Base-by-base conservation (phyloP, 2,329 filamentous ascomycete genomes). In the Rasamsonia emersonii region DNA sequence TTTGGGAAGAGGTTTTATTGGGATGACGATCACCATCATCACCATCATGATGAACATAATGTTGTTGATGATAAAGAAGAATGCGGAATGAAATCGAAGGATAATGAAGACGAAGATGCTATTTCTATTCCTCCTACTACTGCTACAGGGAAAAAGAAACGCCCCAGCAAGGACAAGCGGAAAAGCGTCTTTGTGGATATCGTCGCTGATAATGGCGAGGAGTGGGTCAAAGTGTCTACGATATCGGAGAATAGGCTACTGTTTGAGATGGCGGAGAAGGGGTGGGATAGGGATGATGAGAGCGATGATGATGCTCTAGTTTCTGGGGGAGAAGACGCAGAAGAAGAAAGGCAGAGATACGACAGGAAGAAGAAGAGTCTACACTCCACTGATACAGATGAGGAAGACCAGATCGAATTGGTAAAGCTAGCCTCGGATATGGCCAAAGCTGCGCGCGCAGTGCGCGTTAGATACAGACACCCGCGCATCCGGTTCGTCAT, bases 211-310 rank as follows among this genome's bases (percentile, higher is more conserved):
- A 68, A 74, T 49, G 79, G 79, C 8, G 56, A 67, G 36, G 68
- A 76, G 45, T 84, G 79, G 79, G 68, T 78, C 33, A 82, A 82
- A 51, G 71, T 83, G 1, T 80, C 75, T 4, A 78, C 76, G 4
- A 61, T 79, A 15, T 78, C 74, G 1, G 71, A 79, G 41, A 74
- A 68, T 36, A 65, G 77, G 31, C 58, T 84, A 18, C 55, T 82
- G 11, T 79, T 78, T 47, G 79, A 83, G 43, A 67, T 82, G 41
- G 79, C 79, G 3, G 79, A 81, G 51, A 68, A 77, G 36, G 77
- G 79, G 8, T 80, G 75, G 70, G 71, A 75, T 42, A 54, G 53
- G 25, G 62, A 60, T 34, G 63, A 56, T 19, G 69, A 70, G 4
- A 25, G 34, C 4, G 36, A 33, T 5, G 11, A 27, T 13, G 7